These are phyloP conservation scores for Leucosporidium scottii DNA, from an alignment of 768 basidiomycete genomes.

Conservation along the genomic window DNA sequence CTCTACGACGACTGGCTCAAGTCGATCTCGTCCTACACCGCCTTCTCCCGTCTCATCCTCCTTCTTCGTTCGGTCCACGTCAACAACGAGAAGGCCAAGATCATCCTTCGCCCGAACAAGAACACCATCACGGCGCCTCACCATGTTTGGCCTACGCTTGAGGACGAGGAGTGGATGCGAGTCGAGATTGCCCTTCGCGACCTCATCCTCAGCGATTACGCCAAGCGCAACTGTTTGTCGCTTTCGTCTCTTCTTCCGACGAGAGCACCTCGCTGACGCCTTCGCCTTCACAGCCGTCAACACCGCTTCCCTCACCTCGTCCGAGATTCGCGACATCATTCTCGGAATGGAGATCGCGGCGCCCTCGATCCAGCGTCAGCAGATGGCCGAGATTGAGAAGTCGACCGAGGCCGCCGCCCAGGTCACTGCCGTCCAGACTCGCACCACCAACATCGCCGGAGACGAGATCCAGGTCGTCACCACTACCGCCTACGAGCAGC, in stretches of 20 bases:
- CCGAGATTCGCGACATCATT: slow-evolving; percentile 96
- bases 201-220: slow-evolving; percentile 87
- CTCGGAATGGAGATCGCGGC: slow-evolving; percentile 97
- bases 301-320: slow-evolving; percentile 90
- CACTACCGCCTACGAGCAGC: slow-evolving; percentile 95
- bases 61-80: slow-evolving; percentile 94
- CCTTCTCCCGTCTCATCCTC: slow-evolving; percentile 96
- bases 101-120: slow-evolving; percentile 95
- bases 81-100: slow-evolving; percentile 99
- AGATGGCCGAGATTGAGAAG: slow-evolving; percentile 99
- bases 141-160: slow-evolving; percentile 91
- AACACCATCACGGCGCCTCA: slow-evolving; percentile 94
- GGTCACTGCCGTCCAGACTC: slow-evolving; percentile 94
- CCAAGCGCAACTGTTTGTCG: slow-evolving; percentile 66
- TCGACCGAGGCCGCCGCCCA: slow-evolving; percentile 87
- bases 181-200: slow-evolving; percentile 99
- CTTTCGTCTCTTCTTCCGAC: not conserved
- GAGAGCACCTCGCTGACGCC: not conserved
- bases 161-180: slow-evolving; percentile 96
- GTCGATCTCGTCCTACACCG: slow-evolving; percentile 96
- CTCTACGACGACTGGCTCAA: slow-evolving; percentile 99
- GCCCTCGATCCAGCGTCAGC: slow-evolving; percentile 85
- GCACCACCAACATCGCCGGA: slow-evolving; percentile 95
- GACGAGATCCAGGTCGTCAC: slow-evolving; percentile 93
- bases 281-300: slow-evolving; percentile 62